Percentiles rank a stretch among this genome's conserved stretches.
These are phyloP conservation scores for Juncus inflexus DNA, from an alignment of 176 grass and related monocot genomes.

Conservation along the genomic window DNA sequence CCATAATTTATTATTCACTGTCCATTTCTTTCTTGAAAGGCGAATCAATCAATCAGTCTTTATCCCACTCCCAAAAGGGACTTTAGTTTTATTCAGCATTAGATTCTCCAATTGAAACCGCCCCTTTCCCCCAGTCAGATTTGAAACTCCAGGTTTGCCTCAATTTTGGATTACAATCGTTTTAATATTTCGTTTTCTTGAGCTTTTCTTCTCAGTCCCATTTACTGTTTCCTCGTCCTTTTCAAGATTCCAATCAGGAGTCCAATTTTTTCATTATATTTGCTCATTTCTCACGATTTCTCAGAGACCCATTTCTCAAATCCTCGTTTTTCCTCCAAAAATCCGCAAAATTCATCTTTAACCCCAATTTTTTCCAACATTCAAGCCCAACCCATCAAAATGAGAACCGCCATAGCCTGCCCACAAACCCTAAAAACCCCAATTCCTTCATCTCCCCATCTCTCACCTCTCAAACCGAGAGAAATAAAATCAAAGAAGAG, in stretches of 20 bases:
- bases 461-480: not conserved
- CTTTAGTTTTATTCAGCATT: not conserved
- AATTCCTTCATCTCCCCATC: slow-evolving; percentile 8
- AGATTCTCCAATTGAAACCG: not conserved
- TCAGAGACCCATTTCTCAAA: not conserved
- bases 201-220: not conserved
- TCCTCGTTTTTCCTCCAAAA: not conserved
- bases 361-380: too few relatives aligned
- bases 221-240: too few relatives aligned
- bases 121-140: not conserved
- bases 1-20: not conserved
- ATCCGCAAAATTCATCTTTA: too few relatives aligned
- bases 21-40: slow-evolving; percentile 7
- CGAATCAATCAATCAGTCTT: not conserved
- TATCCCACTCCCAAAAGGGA: not conserved
- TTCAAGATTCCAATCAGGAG: too few relatives aligned
- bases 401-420: slow-evolving; percentile 18
- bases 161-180: not conserved
- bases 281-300: not conserved
- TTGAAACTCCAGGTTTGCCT: not conserved
- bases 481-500: slow-evolving; percentile 9
- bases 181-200: not conserved
- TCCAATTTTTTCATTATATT: not conserved
- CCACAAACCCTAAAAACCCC: slow-evolving; percentile 4
- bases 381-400: not conserved